These are phyloP conservation scores for Lepidium campestre DNA, from an alignment of 441 rosid species.

Conservation along the genomic window DNA sequence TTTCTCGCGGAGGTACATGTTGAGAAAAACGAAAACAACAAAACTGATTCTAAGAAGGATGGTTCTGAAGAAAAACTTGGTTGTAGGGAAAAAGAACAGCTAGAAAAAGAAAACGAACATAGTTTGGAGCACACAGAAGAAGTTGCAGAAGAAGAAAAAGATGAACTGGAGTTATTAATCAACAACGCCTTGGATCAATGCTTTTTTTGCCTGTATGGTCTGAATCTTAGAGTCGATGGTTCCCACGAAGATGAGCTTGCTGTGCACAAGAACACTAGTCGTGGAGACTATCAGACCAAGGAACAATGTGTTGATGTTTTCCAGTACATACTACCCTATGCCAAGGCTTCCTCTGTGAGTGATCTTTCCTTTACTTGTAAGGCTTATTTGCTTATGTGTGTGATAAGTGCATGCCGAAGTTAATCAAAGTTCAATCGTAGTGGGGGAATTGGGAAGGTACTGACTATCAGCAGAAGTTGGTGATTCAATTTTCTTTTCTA, in stretches of 20 bases:
- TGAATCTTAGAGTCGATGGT: conserved; percentile 90
- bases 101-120: conserved; percentile 37
- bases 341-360: conserved; percentile 94
- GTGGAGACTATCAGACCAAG: conserved; percentile 97
- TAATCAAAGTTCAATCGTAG: background rate
- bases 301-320: conserved; percentile 99
- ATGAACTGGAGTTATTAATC: conserved; percentile 82
- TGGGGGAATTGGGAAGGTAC: background rate
- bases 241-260: conserved; percentile 91
- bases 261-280: conserved; percentile 84
- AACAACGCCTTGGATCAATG: conserved; percentile 96
- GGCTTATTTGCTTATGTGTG: conserved; percentile 1
- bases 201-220: conserved; percentile 96
- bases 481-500: background rate
- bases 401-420: background rate
- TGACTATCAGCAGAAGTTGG: conserved; percentile 1
- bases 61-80: conserved; percentile 31
- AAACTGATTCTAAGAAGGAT: conserved; percentile 36
- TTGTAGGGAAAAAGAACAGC: conserved; percentile 25
- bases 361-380: conserved; percentile 26
- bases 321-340: conserved; percentile 89
- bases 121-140: conserved; percentile 37
- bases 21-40: conserved; percentile 35
- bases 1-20: conserved; percentile 38
- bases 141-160: conserved; percentile 72